A percentile compares a stretch with the other conserved stretches of the same genome.
These are phyloP conservation scores for Neospora caninum DNA, from an alignment of 169 alveolate species.

Conservation along the genomic window DNA sequence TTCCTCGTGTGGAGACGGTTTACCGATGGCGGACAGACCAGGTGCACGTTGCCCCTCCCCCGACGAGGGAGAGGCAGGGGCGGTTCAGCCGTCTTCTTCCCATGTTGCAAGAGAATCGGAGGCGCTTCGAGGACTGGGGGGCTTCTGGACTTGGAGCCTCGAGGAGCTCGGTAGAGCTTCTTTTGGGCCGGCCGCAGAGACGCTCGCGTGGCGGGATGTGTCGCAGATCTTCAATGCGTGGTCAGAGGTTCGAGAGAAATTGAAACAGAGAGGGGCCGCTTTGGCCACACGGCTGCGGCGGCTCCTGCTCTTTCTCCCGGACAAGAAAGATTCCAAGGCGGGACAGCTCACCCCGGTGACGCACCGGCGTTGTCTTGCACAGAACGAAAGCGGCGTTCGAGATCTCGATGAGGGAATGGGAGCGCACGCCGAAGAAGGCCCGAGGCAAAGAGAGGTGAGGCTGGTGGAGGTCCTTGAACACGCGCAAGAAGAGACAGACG, in stretches of 20 bases:
- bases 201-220: background rate
- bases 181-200: background rate
- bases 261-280: background rate
- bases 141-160: background rate
- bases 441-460: background rate
- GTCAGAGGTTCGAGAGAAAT: background rate
- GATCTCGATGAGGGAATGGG: background rate
- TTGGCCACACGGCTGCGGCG: background rate
- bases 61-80: too few relatives aligned
- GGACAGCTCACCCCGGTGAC: background rate
- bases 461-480: background rate
- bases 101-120: too few relatives aligned
- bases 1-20: too few relatives aligned
- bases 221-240: background rate
- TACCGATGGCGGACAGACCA: too few relatives aligned
- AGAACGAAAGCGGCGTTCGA: background rate
- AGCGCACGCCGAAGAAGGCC: background rate
- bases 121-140: background rate
- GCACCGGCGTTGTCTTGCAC: background rate
- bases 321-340: background rate
- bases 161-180: background rate
- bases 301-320: background rate
- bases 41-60: too few relatives aligned
- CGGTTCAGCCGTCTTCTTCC: too few relatives aligned
- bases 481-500: background rate